Base-by-base conservation (phyloP, 495 filamentous ascomycete genomes). In the Chaetomium cochliodes region DNA sequence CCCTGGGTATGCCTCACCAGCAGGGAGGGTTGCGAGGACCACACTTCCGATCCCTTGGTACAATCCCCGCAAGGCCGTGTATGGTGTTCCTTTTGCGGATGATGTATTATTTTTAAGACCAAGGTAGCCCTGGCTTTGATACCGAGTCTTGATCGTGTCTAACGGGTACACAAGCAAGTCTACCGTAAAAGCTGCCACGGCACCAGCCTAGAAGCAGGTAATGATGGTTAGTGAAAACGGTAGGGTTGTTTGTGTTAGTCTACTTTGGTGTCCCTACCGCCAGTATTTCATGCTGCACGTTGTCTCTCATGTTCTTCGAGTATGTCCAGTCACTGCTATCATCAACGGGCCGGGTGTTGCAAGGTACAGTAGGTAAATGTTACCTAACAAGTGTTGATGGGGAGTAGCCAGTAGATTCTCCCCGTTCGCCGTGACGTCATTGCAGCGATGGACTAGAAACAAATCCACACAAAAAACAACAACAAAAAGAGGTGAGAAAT, bases 1-100 rank as follows among this genome's bases (percentile, higher is more conserved):
- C 5, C 0, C 3, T 1, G 15, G 16, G 5, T 12, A 46, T 28
- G 65, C 76, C 81, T 65, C 70, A 90, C 90, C 92, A 37, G 92
- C 90, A 5, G 93, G 93, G 26, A 96, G 81, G 0, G 93, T 96
- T 11, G 91, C 88, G n/a, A 97, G 74, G 6, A 96, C 87, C 2
- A 96, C 89, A 70, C 90, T 93, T 57, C 92, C 91, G 9, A 96
- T 84, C 5, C 93, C 92, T 76, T 96, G 92, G 69, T 97, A 96
- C 16, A 96, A 68, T 0, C 93, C 92, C 6, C 82, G 80, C 63
- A 92, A 90, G 7, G 47, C 59, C n/a, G 50, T 22, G 16, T 52
- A 53, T n/a, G 59, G 49, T 13, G 47, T 30, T 85, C 0, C 81
- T 76, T 77, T 75, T 73, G 85, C 16, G 2, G 41, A 74, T 50